Conservation (phyloP, 1,284 basidiomycete genomes). For the Naganishia liquefaciens region DNA sequence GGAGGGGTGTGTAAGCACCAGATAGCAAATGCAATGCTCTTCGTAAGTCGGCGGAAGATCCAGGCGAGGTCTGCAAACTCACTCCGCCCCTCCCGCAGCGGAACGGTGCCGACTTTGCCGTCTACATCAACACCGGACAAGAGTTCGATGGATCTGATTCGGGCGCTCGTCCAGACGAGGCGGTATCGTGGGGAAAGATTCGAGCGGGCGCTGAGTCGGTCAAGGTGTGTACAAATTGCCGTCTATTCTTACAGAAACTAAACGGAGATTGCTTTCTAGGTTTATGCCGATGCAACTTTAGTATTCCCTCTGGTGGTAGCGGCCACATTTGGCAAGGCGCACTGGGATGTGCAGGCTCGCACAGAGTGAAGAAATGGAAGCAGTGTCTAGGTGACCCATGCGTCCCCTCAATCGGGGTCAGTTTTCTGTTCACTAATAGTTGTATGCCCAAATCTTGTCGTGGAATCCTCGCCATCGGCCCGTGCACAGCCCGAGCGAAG, state of each 20-base stretch:
- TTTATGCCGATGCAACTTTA: slow-evolving; percentile 71
- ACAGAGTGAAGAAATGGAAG: neutral
- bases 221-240: slow-evolving; percentile 73
- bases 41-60: slow-evolving; percentile 61
- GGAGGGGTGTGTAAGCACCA: slow-evolving; percentile 99
- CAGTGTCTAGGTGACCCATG: neutral
- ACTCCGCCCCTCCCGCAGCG: slow-evolving; percentile 60
- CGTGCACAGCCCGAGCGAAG: too few species aligned
- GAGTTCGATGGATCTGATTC: slow-evolving; percentile 99
- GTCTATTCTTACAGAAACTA: too few species aligned
- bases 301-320: slow-evolving; percentile 89
- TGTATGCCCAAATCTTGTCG: neutral
- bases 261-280: slow-evolving; percentile 44
- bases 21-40: slow-evolving; percentile 98
- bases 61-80: slow-evolving; percentile 4
- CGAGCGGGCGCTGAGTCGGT: slow-evolving; percentile 84
- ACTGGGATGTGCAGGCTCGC: slow-evolving; percentile 47
- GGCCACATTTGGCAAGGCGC: slow-evolving; percentile 73
- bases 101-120: slow-evolving; percentile 96
- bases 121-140: slow-evolving; percentile 98
- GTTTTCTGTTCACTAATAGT: neutral
- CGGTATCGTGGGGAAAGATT: slow-evolving; percentile 99
- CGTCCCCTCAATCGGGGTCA: too few species aligned
- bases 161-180: slow-evolving; percentile 95
- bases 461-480: too few species aligned